phyloP scores from a whole-genome alignment of 306 rosid species.

The Quillaja saponaria region DNA sequence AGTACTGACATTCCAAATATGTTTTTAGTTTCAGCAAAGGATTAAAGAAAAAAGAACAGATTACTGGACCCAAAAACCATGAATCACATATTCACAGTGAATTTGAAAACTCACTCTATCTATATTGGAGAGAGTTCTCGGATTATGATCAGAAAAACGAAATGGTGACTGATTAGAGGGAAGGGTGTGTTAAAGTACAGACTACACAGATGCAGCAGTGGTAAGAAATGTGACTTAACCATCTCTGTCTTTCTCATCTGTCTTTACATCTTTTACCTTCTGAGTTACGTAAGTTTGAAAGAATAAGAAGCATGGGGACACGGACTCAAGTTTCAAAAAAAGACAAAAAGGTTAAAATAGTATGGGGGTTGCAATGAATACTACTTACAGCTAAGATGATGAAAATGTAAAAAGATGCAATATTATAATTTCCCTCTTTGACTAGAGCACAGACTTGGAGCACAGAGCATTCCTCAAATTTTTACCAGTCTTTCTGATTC shows the following conservation, averaged over 20 bases:
- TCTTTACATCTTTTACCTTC: constrained; percentile 67
- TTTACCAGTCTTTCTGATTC: background rate
- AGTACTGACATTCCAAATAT: constrained; percentile 49
- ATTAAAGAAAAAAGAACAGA: constrained; percentile 30
- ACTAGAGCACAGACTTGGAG: background rate
- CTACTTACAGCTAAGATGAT: background rate
- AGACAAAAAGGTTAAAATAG: constrained; percentile 20
- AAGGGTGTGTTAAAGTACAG: constrained; percentile 43
- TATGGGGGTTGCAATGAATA: constrained; percentile 33
- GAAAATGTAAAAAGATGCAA: constrained; percentile 8
- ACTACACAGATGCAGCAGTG: constrained; percentile 25
- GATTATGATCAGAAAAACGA: constrained; percentile 34
- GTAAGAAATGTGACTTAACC: constrained; percentile 68
- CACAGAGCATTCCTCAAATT: too few species aligned
- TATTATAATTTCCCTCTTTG: background rate
- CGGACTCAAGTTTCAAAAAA: constrained; percentile 36
- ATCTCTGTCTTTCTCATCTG: constrained; percentile 38
- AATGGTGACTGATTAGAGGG: constrained; percentile 60
- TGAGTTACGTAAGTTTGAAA: constrained; percentile 60
- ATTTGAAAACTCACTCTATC: background rate
- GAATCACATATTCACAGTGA: constrained; percentile 21
- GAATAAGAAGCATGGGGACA: constrained; percentile 47
- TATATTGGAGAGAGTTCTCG: constrained; percentile 37
- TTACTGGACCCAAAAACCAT: constrained; percentile 34
- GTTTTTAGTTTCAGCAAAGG: constrained; percentile 38